Conservation (phyloP, 2,329 filamentous ascomycete genomes). For the Paraphoma chrysanthemicola region DNA sequence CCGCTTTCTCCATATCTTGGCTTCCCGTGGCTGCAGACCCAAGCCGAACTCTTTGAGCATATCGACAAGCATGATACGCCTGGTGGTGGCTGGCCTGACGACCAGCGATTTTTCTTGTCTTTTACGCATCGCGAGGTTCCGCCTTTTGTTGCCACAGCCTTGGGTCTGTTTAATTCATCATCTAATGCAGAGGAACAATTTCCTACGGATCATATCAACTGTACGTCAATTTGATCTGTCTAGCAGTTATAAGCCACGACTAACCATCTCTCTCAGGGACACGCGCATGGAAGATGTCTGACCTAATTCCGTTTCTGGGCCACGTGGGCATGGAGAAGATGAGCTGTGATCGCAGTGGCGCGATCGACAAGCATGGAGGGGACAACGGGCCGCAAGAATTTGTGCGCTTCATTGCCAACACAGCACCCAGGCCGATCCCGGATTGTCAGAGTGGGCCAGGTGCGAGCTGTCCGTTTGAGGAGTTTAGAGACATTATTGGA, state of each 20-base stretch:
- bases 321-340: slow-evolving; percentile 72
- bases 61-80: slow-evolving; percentile 45
- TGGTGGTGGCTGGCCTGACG: slow-evolving; percentile 47
- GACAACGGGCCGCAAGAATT: slow-evolving; percentile 50
- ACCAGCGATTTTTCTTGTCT: slow-evolving; percentile 68
- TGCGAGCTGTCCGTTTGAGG: slow-evolving; percentile 56
- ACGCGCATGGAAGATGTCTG: slow-evolving; percentile 68
- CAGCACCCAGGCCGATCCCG: slow-evolving; percentile 56
- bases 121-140: slow-evolving; percentile 74
- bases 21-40: slow-evolving; percentile 70
- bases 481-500: slow-evolving; percentile 52
- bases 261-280: slow-evolving; percentile 31
- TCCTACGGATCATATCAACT: slow-evolving; percentile 63
- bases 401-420: slow-evolving; percentile 60
- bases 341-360: slow-evolving; percentile 59
- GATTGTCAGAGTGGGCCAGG: slow-evolving; percentile 58
- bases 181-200: slow-evolving; percentile 69
- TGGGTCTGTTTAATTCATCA: slow-evolving; percentile 73
- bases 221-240: slow-evolving; percentile 25
- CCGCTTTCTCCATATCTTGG: slow-evolving; percentile 63
- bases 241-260: background rate
- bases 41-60: slow-evolving; percentile 48
- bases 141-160: slow-evolving; percentile 69
- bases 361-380: slow-evolving; percentile 51
- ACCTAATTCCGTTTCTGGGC: slow-evolving; percentile 68